Base-by-base conservation (phyloP, 2,329 filamentous ascomycete genomes). In the Fusarium praegraminearum region DNA sequence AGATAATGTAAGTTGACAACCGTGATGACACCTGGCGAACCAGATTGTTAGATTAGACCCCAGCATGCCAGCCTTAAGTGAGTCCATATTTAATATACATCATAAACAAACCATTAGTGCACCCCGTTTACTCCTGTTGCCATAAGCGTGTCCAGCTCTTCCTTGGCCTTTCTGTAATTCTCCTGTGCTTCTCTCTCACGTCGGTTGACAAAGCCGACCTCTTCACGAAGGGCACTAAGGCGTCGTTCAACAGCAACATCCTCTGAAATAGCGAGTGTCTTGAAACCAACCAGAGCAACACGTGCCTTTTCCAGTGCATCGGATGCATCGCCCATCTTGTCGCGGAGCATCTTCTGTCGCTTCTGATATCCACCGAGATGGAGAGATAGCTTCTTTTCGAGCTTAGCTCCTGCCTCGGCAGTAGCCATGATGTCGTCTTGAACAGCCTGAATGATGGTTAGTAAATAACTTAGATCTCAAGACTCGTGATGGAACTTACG, bases 161-260 rank as follows among this genome's bases (percentile, higher is more conserved):
- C 93, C 80, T 87, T 93, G 62, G 89, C 87, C 69, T 82, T 83
- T 73, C 92, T 87, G 78, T 96, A 99, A 74, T 91, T 78, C 69
- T 98, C 94, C 81, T 99, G 96, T 9, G 93, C 94, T 81, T 98
- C 93, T 62, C 94, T 86, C 83, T 98, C 95, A 67, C 95, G 85
- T 73, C 89, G 89, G 72, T 89, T 92, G 12, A 98, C 87, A 73
- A 92, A 93, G 9, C 85, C 87, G 24, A 97, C 94, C 78, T 98
- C 94, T n/a, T 92, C 91, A 52, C 94, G 88, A 60, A 98, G 81
- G 13, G 86, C 85, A 71, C 91, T 92, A 54, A 98, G 82, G 32
- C 96, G 86, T 57, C 89, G 86, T 46, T 84, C 83, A 61, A 98
- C 86, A 1, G 91, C 92, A 7, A 90, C 90, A 67, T 95, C 89